Percentiles rank a stretch among this genome's conserved stretches.
Evolutionary conservation across 345 rosid species (phyloP).

Genomic region (Kernera saxatilis): DNA sequence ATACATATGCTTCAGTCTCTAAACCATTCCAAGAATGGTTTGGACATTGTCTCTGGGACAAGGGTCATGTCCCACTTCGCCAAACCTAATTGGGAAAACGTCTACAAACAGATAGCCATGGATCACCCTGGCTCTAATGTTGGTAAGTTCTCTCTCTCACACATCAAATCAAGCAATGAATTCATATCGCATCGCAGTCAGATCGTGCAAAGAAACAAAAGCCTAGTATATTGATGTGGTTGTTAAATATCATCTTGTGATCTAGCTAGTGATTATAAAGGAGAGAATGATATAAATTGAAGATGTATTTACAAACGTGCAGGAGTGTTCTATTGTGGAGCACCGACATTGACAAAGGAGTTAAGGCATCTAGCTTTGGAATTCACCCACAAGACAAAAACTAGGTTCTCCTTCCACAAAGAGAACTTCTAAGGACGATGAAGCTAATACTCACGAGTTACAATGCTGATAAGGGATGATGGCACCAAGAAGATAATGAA

Average conservation of each 20-base stretch:
- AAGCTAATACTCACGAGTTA: no score
- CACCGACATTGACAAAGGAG: constrained; percentile 61
- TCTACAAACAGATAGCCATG: constrained; percentile 49
- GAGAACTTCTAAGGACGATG: constrained; percentile 74
- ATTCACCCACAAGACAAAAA: constrained; percentile 67
- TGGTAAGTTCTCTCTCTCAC: constrained; percentile 37
- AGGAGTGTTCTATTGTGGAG: constrained; percentile 86
- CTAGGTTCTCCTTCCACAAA: constrained; percentile 73
- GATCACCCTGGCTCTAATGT: constrained; percentile 51
- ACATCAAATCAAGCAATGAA: neutral
- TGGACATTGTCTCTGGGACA: constrained; percentile 65
- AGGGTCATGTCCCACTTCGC: constrained; percentile 70
- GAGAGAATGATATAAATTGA: no score
- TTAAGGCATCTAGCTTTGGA: constrained; percentile 63
- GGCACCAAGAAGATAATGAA: no score
- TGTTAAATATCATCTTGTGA: no score
- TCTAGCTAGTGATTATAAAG: no score
- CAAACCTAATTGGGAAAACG: constrained; percentile 61
- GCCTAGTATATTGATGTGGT: no score
- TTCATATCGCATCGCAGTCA: neutral
- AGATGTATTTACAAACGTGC: no score
- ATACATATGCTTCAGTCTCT: constrained; percentile 69
- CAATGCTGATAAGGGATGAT: no score
- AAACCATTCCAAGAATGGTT: constrained; percentile 54
- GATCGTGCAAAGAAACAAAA: neutral